Conservation (phyloP, 495 filamentous ascomycete genomes). For the Neurospora cerealis region DNA sequence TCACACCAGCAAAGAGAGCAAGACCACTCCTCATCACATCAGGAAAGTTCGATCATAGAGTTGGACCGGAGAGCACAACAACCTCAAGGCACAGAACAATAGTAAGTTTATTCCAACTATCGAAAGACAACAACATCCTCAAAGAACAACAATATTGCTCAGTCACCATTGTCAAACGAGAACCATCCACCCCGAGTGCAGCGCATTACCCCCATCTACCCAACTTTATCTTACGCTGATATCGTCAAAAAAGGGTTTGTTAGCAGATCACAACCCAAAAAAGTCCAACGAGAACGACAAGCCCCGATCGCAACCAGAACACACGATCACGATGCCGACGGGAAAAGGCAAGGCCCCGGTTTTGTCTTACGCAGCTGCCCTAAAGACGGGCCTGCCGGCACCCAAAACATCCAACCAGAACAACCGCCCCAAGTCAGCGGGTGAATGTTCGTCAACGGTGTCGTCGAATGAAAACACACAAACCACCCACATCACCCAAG, state of each 20-base stretch:
- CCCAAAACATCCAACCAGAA: neutral
- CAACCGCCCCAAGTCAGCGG: neutral
- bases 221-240: neutral
- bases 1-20: neutral
- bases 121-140: neutral
- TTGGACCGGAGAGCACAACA: neutral
- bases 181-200: neutral
- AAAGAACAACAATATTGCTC: neutral
- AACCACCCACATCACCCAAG: neutral
- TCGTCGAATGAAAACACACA: neutral
- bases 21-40: neutral
- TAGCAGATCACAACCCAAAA: neutral
- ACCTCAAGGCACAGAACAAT: neutral
- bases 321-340: neutral
- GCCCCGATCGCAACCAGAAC: neutral
- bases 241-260: neutral
- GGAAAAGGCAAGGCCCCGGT: neutral
- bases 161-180: neutral
- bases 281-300: neutral
- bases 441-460: neutral
- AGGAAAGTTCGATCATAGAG: neutral
- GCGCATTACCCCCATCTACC: neutral
- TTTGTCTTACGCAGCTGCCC: neutral
- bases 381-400: neutral
- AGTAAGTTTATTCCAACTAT: neutral